Percentiles rank a stretch among this genome's conserved stretches.
phyloP scores from a whole-genome alignment of 1,139 yeast species.

The Casaregolazyma suthepensis region DNA sequence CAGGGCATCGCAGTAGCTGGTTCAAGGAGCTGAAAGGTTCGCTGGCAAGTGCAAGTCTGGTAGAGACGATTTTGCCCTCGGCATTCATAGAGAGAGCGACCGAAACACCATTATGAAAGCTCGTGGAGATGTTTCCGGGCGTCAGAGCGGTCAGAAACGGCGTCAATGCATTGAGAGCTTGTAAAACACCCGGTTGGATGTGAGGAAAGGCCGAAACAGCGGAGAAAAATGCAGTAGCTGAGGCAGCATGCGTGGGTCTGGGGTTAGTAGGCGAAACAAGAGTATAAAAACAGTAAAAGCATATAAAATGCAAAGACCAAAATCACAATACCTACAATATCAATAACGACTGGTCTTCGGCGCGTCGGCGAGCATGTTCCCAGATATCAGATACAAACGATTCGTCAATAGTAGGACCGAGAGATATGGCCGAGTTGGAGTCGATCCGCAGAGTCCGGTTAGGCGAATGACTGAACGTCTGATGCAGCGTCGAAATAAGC shows the following conservation, averaged over 20 bases:
- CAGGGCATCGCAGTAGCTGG: constrained; percentile 31
- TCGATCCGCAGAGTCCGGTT: constrained; percentile 30
- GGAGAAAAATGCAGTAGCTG: constrained; percentile 29
- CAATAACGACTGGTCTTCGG: constrained; percentile 38
- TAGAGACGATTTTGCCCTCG: constrained; percentile 31
- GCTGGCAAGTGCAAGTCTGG: constrained; percentile 31
- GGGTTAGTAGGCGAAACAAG: neutral
- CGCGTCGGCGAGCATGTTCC: constrained; percentile 37
- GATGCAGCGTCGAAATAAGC: constrained; percentile 34
- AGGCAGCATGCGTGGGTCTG: constrained; percentile 28
- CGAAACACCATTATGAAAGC: constrained; percentile 34
- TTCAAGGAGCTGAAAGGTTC: constrained; percentile 28
- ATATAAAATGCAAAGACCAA: neutral
- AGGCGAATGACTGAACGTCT: constrained; percentile 28
- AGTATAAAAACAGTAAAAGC: too few species aligned
- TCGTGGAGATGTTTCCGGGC: constrained; percentile 32
- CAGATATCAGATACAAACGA: constrained; percentile 32
- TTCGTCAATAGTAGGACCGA: constrained; percentile 32
- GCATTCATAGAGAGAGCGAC: constrained; percentile 30
- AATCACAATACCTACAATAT: constrained; percentile 24
- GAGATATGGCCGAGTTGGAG: constrained; percentile 28
- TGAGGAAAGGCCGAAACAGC: constrained; percentile 33
- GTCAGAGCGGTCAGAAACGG: constrained; percentile 37
- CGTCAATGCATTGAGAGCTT: constrained; percentile 33
- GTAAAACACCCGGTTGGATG: constrained; percentile 31